Evolutionary conservation across 441 rosid species (phyloP), one percentile per base, ranked within the genome.

Genomic region (Aleurites moluccanus): DNA sequence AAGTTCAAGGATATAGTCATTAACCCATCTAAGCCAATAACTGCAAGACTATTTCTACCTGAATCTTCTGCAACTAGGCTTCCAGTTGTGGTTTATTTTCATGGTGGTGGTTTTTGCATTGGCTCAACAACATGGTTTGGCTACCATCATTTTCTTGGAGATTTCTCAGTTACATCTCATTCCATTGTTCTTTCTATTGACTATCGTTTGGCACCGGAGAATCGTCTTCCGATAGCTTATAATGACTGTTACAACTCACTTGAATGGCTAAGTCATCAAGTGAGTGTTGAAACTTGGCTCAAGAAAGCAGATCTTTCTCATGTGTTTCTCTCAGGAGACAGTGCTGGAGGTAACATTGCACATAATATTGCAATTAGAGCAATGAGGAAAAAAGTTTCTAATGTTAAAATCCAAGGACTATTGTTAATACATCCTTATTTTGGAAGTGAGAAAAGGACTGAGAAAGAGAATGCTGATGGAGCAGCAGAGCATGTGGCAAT

Each of bases 41-140:
- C 86, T 1, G 92, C 85, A 45, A 80, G 92, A 63, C 50, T 90
- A 13, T 90, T 90, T 77, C 67, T 83, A 15, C 90, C 87, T 50
- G 74, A 74, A 30, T 62, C 65, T 74, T 72, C 79, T 6, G 2
- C 23, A 2, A 30, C 14, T 25, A 49, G 0, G 63, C 80, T 83
- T 60, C 90, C 94, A 0, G 62, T 88, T 52, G 11, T 85, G 67
- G 84, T 87, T 67, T 90, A 88, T 69, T 90, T 86, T 53, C 94
- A 90, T 25, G 94, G 94, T 38, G 94, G 89, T 40, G 91, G 88
- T 2, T 88, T 90, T 70, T 88, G 84, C 80, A 77, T 86, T 62
- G 86, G 91, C 69, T 88, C 88, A 15, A 88, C 90, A 59, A 81
- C 86, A 0, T 88, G 91, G 90, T 56, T 77, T 23, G 92, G 92